These are phyloP conservation scores for Trichopus zeylanicus DNA, from an alignment of 116 monocot genomes.

Conservation along the genomic window DNA sequence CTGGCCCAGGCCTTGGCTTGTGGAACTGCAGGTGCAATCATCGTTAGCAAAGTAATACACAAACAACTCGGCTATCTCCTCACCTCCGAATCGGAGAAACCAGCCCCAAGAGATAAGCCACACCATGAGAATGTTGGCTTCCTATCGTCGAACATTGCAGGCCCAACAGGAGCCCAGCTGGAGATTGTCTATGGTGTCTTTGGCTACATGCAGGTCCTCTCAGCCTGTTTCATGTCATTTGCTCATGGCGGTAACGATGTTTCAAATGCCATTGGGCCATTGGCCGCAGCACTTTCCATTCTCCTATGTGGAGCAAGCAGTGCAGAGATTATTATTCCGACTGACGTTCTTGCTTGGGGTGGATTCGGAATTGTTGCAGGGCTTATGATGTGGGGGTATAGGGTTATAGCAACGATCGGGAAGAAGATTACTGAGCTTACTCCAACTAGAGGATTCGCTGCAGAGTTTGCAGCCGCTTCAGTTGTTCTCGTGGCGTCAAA, in stretches of 20 bases:
- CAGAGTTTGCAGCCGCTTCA: conserved; percentile 94
- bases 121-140: conserved; percentile 39
- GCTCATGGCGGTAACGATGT: conserved; percentile 98
- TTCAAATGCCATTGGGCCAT: conserved; percentile 90
- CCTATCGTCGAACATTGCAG: conserved; percentile 67
- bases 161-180: conserved; percentile 82
- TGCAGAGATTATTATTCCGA: conserved; percentile 67
- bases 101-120: conserved; percentile 12
- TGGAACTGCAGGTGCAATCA: conserved; percentile 50
- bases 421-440: conserved; percentile 96
- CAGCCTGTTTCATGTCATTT: conserved; percentile 99
- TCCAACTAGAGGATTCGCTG: conserved; percentile 90
- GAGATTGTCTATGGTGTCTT: conserved; percentile 97
- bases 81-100: conserved; percentile 54
- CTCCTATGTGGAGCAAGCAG: conserved; percentile 55
- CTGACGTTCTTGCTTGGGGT: conserved; percentile 94
- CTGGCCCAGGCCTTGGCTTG: conserved; percentile 53
- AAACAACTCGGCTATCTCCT: conserved; percentile 80
- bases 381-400: conserved; percentile 91
- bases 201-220: conserved; percentile 94
- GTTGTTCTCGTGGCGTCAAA: conserved; percentile 88
- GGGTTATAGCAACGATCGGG: conserved; percentile 95
- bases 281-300: conserved; percentile 83
- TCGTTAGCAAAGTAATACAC: conserved; percentile 52
- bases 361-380: conserved; percentile 97